Evolutionary conservation across 257 asterid species (phyloP).

Genomic region (Petunia axillaris): DNA sequence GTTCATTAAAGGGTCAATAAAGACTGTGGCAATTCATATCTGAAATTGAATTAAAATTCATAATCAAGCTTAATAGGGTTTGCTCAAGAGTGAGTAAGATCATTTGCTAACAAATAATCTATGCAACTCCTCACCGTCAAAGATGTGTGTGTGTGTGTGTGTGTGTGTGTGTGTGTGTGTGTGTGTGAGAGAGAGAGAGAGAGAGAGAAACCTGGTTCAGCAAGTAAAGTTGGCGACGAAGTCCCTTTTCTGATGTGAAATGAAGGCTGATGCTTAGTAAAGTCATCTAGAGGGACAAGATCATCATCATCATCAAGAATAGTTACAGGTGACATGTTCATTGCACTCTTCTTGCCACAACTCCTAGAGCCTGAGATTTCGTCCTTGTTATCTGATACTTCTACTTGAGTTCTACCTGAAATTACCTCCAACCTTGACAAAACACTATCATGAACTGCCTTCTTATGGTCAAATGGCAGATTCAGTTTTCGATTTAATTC

Average conservation of each 20-base stretch:
- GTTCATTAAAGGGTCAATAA: background rate
- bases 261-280: slow-evolving; percentile 36
- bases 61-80: background rate
- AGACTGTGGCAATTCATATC: background rate
- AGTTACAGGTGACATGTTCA: slow-evolving; percentile 30
- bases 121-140: background rate
- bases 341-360: slow-evolving; percentile 31
- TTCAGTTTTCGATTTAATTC: slow-evolving; percentile 22
- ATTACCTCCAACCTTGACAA: slow-evolving; percentile 35
- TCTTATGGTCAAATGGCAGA: slow-evolving; percentile 30
- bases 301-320: slow-evolving; percentile 42
- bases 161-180: background rate
- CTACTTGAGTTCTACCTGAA: slow-evolving; percentile 40
- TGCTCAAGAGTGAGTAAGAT: background rate
- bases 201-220: slow-evolving; percentile 20
- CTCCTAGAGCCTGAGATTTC: slow-evolving; percentile 37
- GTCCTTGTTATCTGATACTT: slow-evolving; percentile 34
- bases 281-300: slow-evolving; percentile 49
- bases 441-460: slow-evolving; percentile 28
- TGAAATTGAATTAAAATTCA: background rate
- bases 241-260: slow-evolving; percentile 46
- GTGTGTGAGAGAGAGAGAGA: background rate
- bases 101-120: background rate
- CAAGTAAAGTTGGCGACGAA: slow-evolving; percentile 26
- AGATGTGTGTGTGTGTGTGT: background rate